These are phyloP conservation scores for Populus ilicifolia DNA, from an alignment of 345 rosid species.

Conservation along the genomic window DNA sequence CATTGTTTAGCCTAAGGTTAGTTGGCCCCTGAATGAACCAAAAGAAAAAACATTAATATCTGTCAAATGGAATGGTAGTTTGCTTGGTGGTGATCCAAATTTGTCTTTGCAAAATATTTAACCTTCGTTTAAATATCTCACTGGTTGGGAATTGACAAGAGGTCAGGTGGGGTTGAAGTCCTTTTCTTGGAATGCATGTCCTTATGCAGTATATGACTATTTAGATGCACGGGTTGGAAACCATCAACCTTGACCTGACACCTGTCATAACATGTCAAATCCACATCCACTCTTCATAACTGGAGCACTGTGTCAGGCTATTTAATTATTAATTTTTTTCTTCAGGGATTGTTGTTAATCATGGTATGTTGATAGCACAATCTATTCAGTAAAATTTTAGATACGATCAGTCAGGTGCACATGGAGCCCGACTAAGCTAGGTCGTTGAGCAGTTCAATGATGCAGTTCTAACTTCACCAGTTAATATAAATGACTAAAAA, in stretches of 20 bases:
- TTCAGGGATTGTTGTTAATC: neutral
- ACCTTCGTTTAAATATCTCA: neutral
- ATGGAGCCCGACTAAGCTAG: neutral
- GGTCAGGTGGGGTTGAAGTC: neutral
- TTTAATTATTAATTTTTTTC: neutral
- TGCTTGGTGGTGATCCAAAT: neutral
- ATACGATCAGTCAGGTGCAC: neutral
- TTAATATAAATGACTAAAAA: neutral
- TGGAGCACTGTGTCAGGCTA: neutral
- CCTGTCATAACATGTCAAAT: neutral
- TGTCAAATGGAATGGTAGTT: neutral
- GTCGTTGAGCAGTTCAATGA: neutral
- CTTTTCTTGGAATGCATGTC: neutral
- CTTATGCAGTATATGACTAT: neutral
- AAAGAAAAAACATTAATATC: neutral
- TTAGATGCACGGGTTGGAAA: neutral
- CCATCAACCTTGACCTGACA: neutral
- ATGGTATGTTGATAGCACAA: neutral
- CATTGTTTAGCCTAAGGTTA: neutral
- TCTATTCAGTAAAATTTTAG: neutral
- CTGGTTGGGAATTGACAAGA: neutral
- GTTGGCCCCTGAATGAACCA: neutral
- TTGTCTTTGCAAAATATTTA: neutral
- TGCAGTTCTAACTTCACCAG: neutral
- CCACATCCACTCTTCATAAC: neutral